Evolutionary conservation across 2,329 filamentous ascomycete genomes (phyloP).

Genomic region (Monosporascus sp.): DNA sequence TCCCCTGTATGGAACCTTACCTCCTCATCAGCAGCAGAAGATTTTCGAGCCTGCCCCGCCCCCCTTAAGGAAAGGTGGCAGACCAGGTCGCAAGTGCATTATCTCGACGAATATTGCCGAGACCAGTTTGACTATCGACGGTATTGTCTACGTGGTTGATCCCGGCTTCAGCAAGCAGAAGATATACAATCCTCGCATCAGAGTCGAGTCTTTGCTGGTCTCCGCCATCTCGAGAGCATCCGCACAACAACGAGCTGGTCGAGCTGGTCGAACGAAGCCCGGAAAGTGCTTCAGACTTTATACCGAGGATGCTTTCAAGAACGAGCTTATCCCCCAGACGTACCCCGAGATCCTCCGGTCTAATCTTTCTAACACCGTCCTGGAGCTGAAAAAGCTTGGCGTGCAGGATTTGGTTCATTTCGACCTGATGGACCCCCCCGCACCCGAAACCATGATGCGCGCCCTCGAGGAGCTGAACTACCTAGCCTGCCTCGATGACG

Average conservation of each 20-base stretch:
- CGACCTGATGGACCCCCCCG: constrained; percentile 96
- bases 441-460: constrained; percentile 97
- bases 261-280: constrained; percentile 96
- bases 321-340: constrained; percentile 95
- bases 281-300: constrained; percentile 98
- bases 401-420: constrained; percentile 96
- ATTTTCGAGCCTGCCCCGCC: constrained; percentile 89
- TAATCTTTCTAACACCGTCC: constrained; percentile 88
- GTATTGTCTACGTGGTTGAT: constrained; percentile 99
- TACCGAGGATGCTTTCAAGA: constrained; percentile 93
- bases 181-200: constrained; percentile 94
- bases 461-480: constrained; percentile 97
- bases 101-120: constrained; percentile 97
- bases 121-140: constrained; percentile 95
- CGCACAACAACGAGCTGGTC: constrained; percentile 94
- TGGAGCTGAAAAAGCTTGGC: constrained; percentile 96
- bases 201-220: constrained; percentile 94
- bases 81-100: constrained; percentile 89
- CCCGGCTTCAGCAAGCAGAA: constrained; percentile 99
- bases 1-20: constrained; percentile 88
- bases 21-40: constrained; percentile 86
- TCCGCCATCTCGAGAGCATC: constrained; percentile 98
- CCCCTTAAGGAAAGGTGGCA: constrained; percentile 67
- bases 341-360: constrained; percentile 94
- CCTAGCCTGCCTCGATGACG: constrained; percentile 90